Evolutionary conservation across 371 early-diverging fungal species (phyloP).

Genomic region (Amoeboaphelidium protococcarum): DNA sequence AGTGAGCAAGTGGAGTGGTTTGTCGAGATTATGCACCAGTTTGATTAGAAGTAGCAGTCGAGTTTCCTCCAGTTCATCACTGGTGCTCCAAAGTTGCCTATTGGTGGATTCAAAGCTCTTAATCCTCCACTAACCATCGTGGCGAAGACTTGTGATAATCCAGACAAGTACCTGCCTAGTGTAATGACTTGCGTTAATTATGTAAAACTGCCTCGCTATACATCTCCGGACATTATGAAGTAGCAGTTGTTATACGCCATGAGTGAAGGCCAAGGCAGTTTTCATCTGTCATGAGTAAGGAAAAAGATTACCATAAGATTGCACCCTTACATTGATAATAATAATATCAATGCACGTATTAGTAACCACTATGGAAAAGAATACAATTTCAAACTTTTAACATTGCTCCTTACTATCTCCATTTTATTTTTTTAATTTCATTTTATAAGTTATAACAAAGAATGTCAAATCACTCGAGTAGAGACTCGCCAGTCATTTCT

Average conservation of each 20-base stretch:
- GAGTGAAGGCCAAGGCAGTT: constrained; percentile 58
- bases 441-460: not conserved
- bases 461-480: constrained; percentile 4
- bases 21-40: not conserved
- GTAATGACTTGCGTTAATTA: constrained; percentile 93
- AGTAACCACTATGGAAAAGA: too few relatives aligned
- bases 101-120: constrained; percentile 41
- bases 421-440: too few relatives aligned
- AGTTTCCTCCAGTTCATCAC: not conserved
- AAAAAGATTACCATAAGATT: not conserved
- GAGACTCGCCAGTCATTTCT: constrained; percentile 72
- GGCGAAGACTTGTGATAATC: constrained; percentile 32
- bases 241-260: constrained; percentile 38
- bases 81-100: not conserved
- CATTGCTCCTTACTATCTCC: too few relatives aligned
- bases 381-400: too few relatives aligned
- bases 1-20: not conserved
- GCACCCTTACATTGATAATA: too few relatives aligned
- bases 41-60: not conserved
- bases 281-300: constrained; percentile 35
- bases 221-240: constrained; percentile 31
- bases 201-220: constrained; percentile 71
- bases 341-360: too few relatives aligned
- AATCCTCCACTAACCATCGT: constrained; percentile 67
- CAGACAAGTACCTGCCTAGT: constrained; percentile 63